Evolutionary conservation across 768 basidiomycete genomes (phyloP), one percentile per base, ranked within the genome.

Genomic region (Kwoniella botswanensis): DNA sequence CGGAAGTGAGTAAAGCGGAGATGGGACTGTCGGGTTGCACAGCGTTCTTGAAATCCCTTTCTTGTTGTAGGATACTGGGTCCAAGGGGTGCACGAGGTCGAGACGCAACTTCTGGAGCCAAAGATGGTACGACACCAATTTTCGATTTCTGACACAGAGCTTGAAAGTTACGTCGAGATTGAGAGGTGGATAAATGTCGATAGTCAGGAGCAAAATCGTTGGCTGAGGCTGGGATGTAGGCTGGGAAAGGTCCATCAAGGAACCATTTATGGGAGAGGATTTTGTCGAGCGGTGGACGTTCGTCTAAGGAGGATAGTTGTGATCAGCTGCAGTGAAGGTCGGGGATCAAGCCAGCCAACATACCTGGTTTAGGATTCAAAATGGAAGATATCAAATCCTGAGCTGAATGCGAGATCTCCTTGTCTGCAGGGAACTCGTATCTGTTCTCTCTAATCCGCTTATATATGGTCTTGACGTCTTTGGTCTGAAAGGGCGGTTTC

Each of bases 401-500:
- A 0, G 90, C 91, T 43, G 91, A 87, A n/a, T 84, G 74, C 0
- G 93, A 92, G 64, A 95, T 88, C 7, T 85, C 82, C 63, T 90
- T 88, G 65, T 93, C 92, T 3, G 88, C 74, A 0, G 96, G 96
- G 83, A 97, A 98, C 74, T 92, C 91, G 79, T 98, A 98, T 77
- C 92, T 88, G 78, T 97, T 95, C 82, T 93, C 91, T 17, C 91
- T 90, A 82, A 99, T 99, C 60, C 94, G 93, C 91, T 93, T 91
- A 85, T 98, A 97, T 71, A 98, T 98, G 12, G 89, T 90, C 84
- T 98, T 97, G 78, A 98, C 94, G 63, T 98, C 94, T 82, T 97
- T 94, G 17, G 94, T 98, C 83, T 99, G 97, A 86, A 99, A 99
- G 0, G 96, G 96, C 1, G 96, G 96, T n/a, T 92, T 90, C 13